Evolutionary conservation across 495 filamentous ascomycete species (phyloP), one percentile per base, ranked within the genome.

Genomic region (Pyrenula aspistea): DNA sequence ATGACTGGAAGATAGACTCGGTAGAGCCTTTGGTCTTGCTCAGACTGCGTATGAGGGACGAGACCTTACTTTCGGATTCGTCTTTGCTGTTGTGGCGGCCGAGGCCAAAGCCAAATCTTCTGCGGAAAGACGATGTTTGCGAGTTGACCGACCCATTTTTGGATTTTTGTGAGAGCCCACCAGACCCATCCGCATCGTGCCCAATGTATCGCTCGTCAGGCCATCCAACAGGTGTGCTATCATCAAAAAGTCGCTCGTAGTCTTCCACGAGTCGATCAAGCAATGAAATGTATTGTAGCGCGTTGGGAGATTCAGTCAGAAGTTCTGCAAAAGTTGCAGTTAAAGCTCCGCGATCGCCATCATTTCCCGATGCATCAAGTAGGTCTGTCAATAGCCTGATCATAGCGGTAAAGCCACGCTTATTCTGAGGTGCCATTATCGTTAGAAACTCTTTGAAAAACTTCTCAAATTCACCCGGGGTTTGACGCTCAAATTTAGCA

Each of bases 201-300:
- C 31, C 31, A 15, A 42, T 42, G 15, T 42, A 42, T 15, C 15
- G 4, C 31, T 42, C 68, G 31, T 73, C 54, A 23, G 73, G 65
- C 57, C 67, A 61, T 4, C 71, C 71, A 8, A 71, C 73, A 24
- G 80, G 78, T 36, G 74, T 68, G 22, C 76, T 81, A 60, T 88
- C 85, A 47, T 87, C 87, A 61, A 97, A 96, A 20, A 97, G 81
- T 56, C 78, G 81, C 50, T 96, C 91, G 62, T 86, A 88, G 62
- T 97, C 93, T 56, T 96, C 91, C 0, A 97, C 91, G 19, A 98
- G 71, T 52, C 91, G 84, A 73, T 98, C 93, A 48, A 98, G 73
- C 2, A 98, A 75, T 25, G 90, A 91, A 60, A 98, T 89, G 63
- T 91, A 93, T 52, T 91, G 80, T 57, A 87, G 84, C 10, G 91